Evolutionary conservation across 805 yeast species (phyloP).

Genomic region (Zygoascus bituminiphila): DNA sequence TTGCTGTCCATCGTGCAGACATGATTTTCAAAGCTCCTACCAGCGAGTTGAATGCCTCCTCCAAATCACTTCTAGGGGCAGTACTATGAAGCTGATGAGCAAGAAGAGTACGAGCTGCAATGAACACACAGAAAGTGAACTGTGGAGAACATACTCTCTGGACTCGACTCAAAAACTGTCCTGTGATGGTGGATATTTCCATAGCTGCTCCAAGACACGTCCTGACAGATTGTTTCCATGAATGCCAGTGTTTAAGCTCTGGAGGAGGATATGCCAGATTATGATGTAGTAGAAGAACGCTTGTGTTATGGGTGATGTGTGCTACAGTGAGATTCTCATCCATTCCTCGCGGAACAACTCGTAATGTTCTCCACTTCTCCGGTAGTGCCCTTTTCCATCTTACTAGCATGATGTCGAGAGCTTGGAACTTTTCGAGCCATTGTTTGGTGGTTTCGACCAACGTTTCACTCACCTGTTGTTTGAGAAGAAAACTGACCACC

Average conservation of each 20-base stretch:
- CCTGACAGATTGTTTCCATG: constrained; percentile 7
- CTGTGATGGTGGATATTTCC: constrained; percentile 12
- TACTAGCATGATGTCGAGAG: constrained; percentile 10
- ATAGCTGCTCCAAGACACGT: constrained; percentile 14
- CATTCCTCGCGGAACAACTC: not conserved
- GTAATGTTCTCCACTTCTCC: constrained; percentile 9
- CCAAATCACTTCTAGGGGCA: not conserved
- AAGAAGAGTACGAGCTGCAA: constrained; percentile 13
- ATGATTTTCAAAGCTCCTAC: constrained; percentile 10
- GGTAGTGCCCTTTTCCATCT: constrained; percentile 13
- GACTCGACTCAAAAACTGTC: constrained; percentile 8
- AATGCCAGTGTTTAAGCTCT: not conserved
- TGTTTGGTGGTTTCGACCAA: not conserved
- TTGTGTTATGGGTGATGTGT: constrained; percentile 15
- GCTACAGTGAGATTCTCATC: constrained; percentile 15
- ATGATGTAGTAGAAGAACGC: constrained; percentile 14
- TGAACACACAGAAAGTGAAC: constrained; percentile 12
- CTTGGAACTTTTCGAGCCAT: constrained; percentile 12
- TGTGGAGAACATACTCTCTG: constrained; percentile 11
- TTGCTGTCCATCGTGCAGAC: constrained; percentile 12
- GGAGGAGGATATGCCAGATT: constrained; percentile 14
- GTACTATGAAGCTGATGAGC: constrained; percentile 4
- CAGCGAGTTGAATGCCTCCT: constrained; percentile 6
- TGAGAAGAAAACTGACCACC: constrained; percentile 7
- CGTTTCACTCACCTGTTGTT: constrained; percentile 2